phyloP scores from a whole-genome alignment of 2,329 filamentous ascomycete species.

The Aspergillus sp. region DNA sequence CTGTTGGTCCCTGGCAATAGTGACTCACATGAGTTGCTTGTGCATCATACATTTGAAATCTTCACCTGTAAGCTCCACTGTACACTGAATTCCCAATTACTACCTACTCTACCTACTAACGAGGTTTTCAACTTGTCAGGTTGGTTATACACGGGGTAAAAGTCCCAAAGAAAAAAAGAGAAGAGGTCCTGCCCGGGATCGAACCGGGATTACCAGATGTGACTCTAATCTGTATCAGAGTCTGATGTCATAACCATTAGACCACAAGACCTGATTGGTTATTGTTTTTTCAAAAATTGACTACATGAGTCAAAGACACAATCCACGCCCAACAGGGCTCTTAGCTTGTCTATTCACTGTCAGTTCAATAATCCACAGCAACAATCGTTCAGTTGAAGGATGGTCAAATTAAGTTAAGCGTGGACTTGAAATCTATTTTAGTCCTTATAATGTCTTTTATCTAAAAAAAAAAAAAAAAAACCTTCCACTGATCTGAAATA shows the following conservation, averaged over 20 bases:
- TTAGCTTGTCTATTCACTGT: too few relatives aligned
- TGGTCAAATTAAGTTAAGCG: too few relatives aligned
- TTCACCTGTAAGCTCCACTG: too few relatives aligned
- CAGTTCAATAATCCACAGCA: too few relatives aligned
- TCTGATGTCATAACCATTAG: constrained; percentile 17
- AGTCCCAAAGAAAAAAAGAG: not conserved
- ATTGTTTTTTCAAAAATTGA: not conserved
- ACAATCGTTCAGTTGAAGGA: too few relatives aligned
- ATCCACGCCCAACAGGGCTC: not conserved
- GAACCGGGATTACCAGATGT: constrained; percentile 14
- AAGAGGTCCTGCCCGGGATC: constrained; percentile 14
- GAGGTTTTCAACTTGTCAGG: too few relatives aligned
- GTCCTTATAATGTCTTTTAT: too few relatives aligned
- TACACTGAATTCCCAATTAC: too few relatives aligned
- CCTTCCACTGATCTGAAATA: too few relatives aligned
- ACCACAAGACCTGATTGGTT: constrained; percentile 10
- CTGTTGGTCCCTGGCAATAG: not conserved
- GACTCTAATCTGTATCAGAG: constrained; percentile 8
- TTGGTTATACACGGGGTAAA: not conserved
- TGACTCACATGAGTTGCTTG: not conserved
- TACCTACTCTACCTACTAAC: too few relatives aligned
- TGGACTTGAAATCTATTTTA: too few relatives aligned
- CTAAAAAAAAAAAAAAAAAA: too few relatives aligned
- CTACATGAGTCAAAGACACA: not conserved
- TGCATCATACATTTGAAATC: not conserved